phyloP scores from a whole-genome alignment of 768 basidiomycete species.

The Tubosaeta brunneosetosa region DNA sequence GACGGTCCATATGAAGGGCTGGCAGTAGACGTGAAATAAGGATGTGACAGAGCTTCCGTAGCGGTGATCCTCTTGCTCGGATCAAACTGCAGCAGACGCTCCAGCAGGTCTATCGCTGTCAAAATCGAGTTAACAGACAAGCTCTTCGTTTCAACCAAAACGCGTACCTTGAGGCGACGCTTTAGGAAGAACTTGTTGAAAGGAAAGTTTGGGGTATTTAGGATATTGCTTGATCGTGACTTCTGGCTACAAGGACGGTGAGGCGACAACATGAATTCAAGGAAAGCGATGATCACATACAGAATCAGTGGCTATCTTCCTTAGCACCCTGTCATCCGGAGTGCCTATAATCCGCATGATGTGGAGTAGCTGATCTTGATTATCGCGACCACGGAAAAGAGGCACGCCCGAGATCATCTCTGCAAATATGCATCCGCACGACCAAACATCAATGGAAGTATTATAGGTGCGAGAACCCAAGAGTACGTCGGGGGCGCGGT shows the following conservation, averaged over 20 bases:
- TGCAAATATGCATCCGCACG: slow-evolving; percentile 97
- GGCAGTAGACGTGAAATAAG: slow-evolving; percentile 71
- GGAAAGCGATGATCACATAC: slow-evolving; percentile 40
- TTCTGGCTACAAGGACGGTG: slow-evolving; percentile 57
- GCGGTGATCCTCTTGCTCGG: slow-evolving; percentile 89
- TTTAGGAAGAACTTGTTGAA: slow-evolving; percentile 78
- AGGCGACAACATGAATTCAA: slow-evolving; percentile 1
- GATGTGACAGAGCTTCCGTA: slow-evolving; percentile 85
- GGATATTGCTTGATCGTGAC: slow-evolving; percentile 81
- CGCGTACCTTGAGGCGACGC: slow-evolving; percentile 73
- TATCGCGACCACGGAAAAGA: slow-evolving; percentile 93
- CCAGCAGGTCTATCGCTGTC: slow-evolving; percentile 85
- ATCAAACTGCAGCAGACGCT: slow-evolving; percentile 93
- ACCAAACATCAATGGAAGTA: slow-evolving; percentile 99
- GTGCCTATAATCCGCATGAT: slow-evolving; percentile 98
- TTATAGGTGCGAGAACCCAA: slow-evolving; percentile 96
- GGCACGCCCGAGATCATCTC: slow-evolving; percentile 99
- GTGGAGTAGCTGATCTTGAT: slow-evolving; percentile 94
- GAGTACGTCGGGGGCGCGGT: slow-evolving; percentile 95
- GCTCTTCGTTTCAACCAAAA: background rate
- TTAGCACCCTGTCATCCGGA: slow-evolving; percentile 80
- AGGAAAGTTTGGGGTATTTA: slow-evolving; percentile 78
- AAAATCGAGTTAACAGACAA: slow-evolving; percentile 4
- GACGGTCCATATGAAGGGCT: slow-evolving; percentile 31
- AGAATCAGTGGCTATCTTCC: slow-evolving; percentile 86